Evolutionary conservation across 2,329 filamentous ascomycete genomes (phyloP).

Genomic region (Penicillium sp.): DNA sequence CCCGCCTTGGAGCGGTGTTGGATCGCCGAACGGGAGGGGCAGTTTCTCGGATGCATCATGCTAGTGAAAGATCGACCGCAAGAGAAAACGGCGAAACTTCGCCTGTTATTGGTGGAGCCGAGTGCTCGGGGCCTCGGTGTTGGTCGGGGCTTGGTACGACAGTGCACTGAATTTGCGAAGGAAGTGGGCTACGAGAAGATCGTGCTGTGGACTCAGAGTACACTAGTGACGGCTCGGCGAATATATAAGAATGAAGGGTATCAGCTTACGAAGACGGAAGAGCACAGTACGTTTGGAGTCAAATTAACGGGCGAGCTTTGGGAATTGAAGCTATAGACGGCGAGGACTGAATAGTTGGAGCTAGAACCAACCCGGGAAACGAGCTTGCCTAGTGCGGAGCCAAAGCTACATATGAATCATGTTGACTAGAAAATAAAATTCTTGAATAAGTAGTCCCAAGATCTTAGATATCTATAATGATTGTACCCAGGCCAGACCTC

Average conservation of each 20-base stretch:
- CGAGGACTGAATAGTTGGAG: too few species aligned
- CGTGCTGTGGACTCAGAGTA: constrained; percentile 25
- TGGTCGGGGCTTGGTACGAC: constrained; percentile 17
- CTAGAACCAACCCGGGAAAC: too few species aligned
- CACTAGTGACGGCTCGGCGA: constrained; percentile 17
- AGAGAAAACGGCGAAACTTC: constrained; percentile 21
- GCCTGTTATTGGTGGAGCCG: constrained; percentile 27
- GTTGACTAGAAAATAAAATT: too few species aligned
- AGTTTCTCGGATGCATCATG: constrained; percentile 26
- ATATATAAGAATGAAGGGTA: constrained; percentile 26
- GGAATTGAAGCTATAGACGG: constrained; percentile 17
- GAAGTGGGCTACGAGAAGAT: constrained; percentile 22
- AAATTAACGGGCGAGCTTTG: constrained; percentile 23
- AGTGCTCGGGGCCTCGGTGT: constrained; percentile 23
- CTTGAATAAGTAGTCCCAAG: too few species aligned
- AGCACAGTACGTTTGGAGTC: constrained; percentile 21
- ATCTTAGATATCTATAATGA: too few species aligned
- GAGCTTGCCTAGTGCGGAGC: too few species aligned
- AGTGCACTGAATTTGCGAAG: constrained; percentile 23
- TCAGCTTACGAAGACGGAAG: constrained; percentile 15
- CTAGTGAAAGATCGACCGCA: constrained; percentile 19
- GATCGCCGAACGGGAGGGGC: constrained; percentile 23
- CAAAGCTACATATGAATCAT: too few species aligned
- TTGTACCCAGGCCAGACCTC: too few species aligned
- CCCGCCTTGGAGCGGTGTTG: constrained; percentile 22